Percentiles rank a stretch among this genome's conserved stretches.
Conservation (phyloP, 805 yeast species). For the Tetrapisispora iriomotensis region DNA sequence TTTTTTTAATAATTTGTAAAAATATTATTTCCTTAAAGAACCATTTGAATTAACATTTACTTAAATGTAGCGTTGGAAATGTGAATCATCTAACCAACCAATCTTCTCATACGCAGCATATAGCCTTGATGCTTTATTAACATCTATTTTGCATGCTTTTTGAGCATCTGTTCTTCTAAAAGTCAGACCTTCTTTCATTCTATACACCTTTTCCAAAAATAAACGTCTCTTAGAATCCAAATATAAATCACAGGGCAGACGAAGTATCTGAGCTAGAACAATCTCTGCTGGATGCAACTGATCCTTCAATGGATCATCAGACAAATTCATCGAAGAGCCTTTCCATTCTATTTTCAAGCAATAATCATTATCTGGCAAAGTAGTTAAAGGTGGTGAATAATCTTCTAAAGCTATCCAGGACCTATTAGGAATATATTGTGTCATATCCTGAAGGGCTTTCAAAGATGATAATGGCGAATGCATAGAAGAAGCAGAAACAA, state of each 20-base stretch:
- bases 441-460: slow-evolving; percentile 15
- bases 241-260: slow-evolving; percentile 79
- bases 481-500: slow-evolving; percentile 14
- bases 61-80: slow-evolving; percentile 34
- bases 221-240: slow-evolving; percentile 70
- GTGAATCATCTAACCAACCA: slow-evolving; percentile 78
- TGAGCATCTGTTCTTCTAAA: slow-evolving; percentile 95
- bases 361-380: slow-evolving; percentile 57
- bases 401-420: slow-evolving; percentile 67
- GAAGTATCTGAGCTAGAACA: slow-evolving; percentile 67
- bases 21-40: too few relatives aligned
- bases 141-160: slow-evolving; percentile 93
- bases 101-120: slow-evolving; percentile 83
- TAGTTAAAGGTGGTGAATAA: slow-evolving; percentile 55
- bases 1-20: too few relatives aligned
- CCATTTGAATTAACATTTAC: too few relatives aligned
- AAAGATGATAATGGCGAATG: slow-evolving; percentile 20
- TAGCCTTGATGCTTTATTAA: slow-evolving; percentile 83
- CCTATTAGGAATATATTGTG: slow-evolving; percentile 31
- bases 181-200: slow-evolving; percentile 55
- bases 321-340: slow-evolving; percentile 90
- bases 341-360: slow-evolving; percentile 90
- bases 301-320: slow-evolving; percentile 57
- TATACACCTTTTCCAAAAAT: slow-evolving; percentile 76
- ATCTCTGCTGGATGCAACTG: slow-evolving; percentile 87